A percentile compares a stretch with the other conserved stretches of the same genome.
Conservation (phyloP, 1,139 yeast genomes). For the Nakaseomyces nivariensis region DNA sequence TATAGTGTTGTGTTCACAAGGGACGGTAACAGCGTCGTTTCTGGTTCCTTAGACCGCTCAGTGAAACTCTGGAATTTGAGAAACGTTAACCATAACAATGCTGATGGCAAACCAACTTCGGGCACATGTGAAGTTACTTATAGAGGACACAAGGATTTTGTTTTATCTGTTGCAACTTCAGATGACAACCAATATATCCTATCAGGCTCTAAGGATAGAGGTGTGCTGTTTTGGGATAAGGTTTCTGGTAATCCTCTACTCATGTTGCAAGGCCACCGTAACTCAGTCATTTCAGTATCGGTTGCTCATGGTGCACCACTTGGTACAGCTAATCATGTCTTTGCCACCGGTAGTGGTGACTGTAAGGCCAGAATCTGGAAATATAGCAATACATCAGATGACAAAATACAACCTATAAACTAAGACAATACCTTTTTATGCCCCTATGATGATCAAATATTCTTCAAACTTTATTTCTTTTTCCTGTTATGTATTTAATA, state of each 20-base stretch:
- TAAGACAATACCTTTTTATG: background rate
- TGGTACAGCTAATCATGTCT: slow-evolving; percentile 49
- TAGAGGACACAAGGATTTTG: slow-evolving; percentile 94
- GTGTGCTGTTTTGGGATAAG: slow-evolving; percentile 96
- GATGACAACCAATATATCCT: slow-evolving; percentile 88
- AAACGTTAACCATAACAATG: slow-evolving; percentile 33
- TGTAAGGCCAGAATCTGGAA: slow-evolving; percentile 96
- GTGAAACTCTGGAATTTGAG: slow-evolving; percentile 90
- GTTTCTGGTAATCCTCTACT: slow-evolving; percentile 83
- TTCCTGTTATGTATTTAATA: background rate
- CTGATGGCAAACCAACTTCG: slow-evolving; percentile 22
- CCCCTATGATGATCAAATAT: background rate
- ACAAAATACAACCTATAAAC: background rate
- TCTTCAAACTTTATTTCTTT: background rate
- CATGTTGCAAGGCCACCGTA: slow-evolving; percentile 95
- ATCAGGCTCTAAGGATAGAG: slow-evolving; percentile 94
- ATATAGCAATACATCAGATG: slow-evolving; percentile 23
- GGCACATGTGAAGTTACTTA: slow-evolving; percentile 85
- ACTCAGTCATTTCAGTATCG: slow-evolving; percentile 90
- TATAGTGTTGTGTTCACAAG: slow-evolving; percentile 92
- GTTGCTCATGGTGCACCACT: slow-evolving; percentile 68
- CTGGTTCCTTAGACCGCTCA: slow-evolving; percentile 92
- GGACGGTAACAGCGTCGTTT: slow-evolving; percentile 84
- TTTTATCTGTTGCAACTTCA: slow-evolving; percentile 85
- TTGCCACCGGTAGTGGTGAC: slow-evolving; percentile 97